Evolutionary conservation across 129 eudicot species (phyloP).

Genomic region (Scalesia atractyloides): DNA sequence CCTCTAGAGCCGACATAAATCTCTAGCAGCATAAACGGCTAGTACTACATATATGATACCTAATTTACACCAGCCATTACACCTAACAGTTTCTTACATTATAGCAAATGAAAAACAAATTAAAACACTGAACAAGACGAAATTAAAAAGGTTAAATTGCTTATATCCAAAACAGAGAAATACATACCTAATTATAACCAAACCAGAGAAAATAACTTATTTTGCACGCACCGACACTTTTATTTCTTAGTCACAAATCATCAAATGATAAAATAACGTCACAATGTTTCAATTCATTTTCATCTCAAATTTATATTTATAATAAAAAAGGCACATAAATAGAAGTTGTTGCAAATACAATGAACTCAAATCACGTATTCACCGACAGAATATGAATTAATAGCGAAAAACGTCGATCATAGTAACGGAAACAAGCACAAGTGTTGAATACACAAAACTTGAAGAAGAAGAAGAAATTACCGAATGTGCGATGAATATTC

Average conservation of each 20-base stretch:
- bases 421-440: conserved; percentile 9
- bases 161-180: too few species aligned
- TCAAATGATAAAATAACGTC: too few species aligned
- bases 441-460: neutral
- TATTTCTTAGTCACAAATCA: neutral
- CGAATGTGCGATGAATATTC: neutral
- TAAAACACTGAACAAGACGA: neutral
- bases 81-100: too few species aligned
- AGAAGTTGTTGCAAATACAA: too few species aligned
- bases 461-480: conserved; percentile 12
- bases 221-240: conserved; percentile 19
- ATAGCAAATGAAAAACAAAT: too few species aligned
- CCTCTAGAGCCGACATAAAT: neutral
- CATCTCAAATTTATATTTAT: neutral
- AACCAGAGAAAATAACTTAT: neutral
- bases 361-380: neutral
- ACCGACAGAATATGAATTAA: conserved; percentile 14
- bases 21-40: too few species aligned
- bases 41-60: too few species aligned
- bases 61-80: too few species aligned
- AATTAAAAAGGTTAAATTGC: neutral
- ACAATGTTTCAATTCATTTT: neutral
- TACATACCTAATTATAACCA: too few species aligned
- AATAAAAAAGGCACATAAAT: neutral
- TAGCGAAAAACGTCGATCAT: neutral